A percentile compares a stretch with the other conserved stretches of the same genome.
Conservation (phyloP, 1,139 yeast species). For the Pichia norvegensis region DNA sequence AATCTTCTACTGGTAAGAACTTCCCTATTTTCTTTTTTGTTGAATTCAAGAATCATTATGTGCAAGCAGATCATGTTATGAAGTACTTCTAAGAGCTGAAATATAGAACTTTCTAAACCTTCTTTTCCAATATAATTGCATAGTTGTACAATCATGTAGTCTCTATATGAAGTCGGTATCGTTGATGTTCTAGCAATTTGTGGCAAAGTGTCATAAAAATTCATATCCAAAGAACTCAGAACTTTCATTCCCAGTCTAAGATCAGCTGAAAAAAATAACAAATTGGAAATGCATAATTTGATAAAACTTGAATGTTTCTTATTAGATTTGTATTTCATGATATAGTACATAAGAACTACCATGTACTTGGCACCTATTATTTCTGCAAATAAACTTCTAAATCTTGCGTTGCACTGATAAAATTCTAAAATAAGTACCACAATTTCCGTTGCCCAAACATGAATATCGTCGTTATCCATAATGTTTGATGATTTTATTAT, state of each 20-base stretch:
- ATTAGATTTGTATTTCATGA: constrained; percentile 41
- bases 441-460: constrained; percentile 49
- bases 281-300: constrained; percentile 51
- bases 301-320: constrained; percentile 42
- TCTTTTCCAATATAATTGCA: constrained; percentile 34
- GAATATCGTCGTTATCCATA: constrained; percentile 29
- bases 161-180: constrained; percentile 46
- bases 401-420: constrained; percentile 57
- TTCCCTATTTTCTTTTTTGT: constrained; percentile 6
- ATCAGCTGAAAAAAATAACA: constrained; percentile 55
- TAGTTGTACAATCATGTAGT: constrained; percentile 49
- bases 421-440: constrained; percentile 69
- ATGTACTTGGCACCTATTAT: constrained; percentile 48
- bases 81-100: constrained; percentile 47
- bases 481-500: constrained; percentile 24
- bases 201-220: constrained; percentile 42
- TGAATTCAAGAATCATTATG: constrained; percentile 20
- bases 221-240: constrained; percentile 36
- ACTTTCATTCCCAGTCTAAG: constrained; percentile 33
- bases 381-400: constrained; percentile 39
- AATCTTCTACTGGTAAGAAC: constrained; percentile 20
- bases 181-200: constrained; percentile 35
- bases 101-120: constrained; percentile 32
- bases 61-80: constrained; percentile 50
- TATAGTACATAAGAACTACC: constrained; percentile 48